Evolutionary conservation across 345 rosid species (phyloP), one percentile per base, ranked within the genome.

Genomic region (Laguncularia racemosa): DNA sequence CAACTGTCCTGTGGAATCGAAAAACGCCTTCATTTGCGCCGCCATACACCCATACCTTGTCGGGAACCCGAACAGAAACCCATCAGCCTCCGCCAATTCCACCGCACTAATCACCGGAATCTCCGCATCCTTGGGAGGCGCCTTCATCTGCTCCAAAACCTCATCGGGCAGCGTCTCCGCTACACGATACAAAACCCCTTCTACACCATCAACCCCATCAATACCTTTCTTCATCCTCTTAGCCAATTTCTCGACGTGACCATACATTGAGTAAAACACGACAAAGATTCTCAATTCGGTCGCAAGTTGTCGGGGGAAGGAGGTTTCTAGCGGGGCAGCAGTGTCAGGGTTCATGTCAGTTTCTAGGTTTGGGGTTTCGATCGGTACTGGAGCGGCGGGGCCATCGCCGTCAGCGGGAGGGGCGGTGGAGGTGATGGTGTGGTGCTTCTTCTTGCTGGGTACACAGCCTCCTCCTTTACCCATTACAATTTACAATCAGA

Each of bases 391-490:
- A 13, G 67, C 67, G n/a, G 59, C 61, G 6, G 50, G 51, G 44
- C 45, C 20, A 28, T 57, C 65, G 62, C 53, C 54, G 50, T 51
- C 19, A 49, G 62, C 62, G 52, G 65, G 33, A 23, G 56, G 57
- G 62, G 33, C 52, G 44, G 28, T n/a, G 56, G 61, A 59, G 38
- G 28, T 28, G 60, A 48, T 56, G 45, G 81, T 60, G 33, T 79
- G 75, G 33, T 71, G 73, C 67, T 78, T 88, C 62, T 81, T 88
- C 83, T 88, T 91, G 83, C 96, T 91, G 6, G 95, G 98, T 33
- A 91, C 95, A 55, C 98, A 91, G 45, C 98, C 98, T 8, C 88
- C 95, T 15, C 98, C 98, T 78, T 91, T 88, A 52, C 98, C 98
- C 98, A 91, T 91, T 64, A 58, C 33, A 59, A 64, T 52, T 23